Evolutionary conservation across 225 moss, liverwort and hornwort genomes (phyloP), one percentile per base, ranked within the genome.

Genomic region (Marchantia paleacea): DNA sequence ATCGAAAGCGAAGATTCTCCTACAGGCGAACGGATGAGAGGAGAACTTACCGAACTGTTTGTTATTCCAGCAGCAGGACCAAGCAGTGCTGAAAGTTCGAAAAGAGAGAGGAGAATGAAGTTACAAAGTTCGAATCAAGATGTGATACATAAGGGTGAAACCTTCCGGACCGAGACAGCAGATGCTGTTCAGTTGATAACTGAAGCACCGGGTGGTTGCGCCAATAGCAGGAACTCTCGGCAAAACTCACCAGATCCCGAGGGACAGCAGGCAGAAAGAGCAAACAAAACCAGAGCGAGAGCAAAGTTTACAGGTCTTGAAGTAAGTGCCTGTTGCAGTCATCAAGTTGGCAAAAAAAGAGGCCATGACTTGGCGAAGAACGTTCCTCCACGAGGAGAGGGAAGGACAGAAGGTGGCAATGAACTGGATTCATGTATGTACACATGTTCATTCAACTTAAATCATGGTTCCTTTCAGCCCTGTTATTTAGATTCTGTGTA

Each of bases 1-100:
- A 80, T 80, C 6, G 80, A 69, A 57, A 80, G 70, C 61, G 80
- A 71, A 12, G 69, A 69, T 69, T 77, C 18, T 62, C 30, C 12
- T n/a, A 53, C 52, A n/a, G 47, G 63, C 30, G 47, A 30, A 24
- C 70, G 22, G 22, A 10, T 26, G 8, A 48, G n/a, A 57, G 47
- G 31, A 57, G 71, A 15, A 79, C 3, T 19, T 0, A 49, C 19
- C 16, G 64, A 65, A 52, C 9, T 47, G 18, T 31, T n/a, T 48
- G 10, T 50, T 25, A 51, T 24, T 12, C 7, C 49, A 50, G 78
- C 18, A 12, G 70, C 9, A 11, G 29, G 26, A 69, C 9, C 30
- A 39, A 69, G 26, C 7, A 30, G 24, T 77, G 48, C 54, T 71
- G 79, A 47, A 54, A 70, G 47, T 18, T 28, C 12, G 12, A 49